A percentile compares a stretch with the other conserved stretches of the same genome.
Evolutionary conservation across 2,329 filamentous ascomycete species (phyloP).

Genomic region (Ophiostoma novo-ulmi): DNA sequence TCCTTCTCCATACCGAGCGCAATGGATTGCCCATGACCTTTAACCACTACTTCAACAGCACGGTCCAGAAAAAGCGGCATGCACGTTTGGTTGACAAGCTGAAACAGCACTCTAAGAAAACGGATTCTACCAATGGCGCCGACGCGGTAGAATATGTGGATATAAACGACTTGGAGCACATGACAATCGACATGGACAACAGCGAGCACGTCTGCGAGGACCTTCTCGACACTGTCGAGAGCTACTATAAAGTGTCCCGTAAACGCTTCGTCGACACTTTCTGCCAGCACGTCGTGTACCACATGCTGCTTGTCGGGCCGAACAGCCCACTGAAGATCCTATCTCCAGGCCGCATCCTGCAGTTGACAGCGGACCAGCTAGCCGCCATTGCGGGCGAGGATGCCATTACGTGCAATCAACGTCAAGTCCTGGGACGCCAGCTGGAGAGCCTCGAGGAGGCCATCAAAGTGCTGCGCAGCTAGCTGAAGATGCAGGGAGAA

Average conservation of each 20-base stretch:
- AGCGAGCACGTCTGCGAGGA: constrained; percentile 36
- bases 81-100: constrained; percentile 22
- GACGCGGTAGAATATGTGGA: neutral
- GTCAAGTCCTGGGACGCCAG: constrained; percentile 43
- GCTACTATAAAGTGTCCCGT: constrained; percentile 58
- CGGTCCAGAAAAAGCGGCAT: constrained; percentile 31
- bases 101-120: neutral
- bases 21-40: constrained; percentile 43
- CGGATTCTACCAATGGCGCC: too few species aligned
- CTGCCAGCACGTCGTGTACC: constrained; percentile 49
- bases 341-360: constrained; percentile 45
- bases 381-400: constrained; percentile 56
- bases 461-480: constrained; percentile 26
- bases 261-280: constrained; percentile 61
- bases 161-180: neutral
- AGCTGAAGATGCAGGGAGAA: neutral
- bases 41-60: constrained; percentile 49
- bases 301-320: constrained; percentile 48
- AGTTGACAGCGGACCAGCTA: constrained; percentile 46
- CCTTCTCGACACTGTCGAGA: constrained; percentile 55
- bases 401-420: constrained; percentile 35
- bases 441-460: constrained; percentile 42
- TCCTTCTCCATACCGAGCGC: constrained; percentile 50
- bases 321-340: constrained; percentile 51
- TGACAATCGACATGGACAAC: constrained; percentile 26